These are phyloP conservation scores for Solanum sitiens DNA, from an alignment of 257 asterid genomes.

Conservation along the genomic window DNA sequence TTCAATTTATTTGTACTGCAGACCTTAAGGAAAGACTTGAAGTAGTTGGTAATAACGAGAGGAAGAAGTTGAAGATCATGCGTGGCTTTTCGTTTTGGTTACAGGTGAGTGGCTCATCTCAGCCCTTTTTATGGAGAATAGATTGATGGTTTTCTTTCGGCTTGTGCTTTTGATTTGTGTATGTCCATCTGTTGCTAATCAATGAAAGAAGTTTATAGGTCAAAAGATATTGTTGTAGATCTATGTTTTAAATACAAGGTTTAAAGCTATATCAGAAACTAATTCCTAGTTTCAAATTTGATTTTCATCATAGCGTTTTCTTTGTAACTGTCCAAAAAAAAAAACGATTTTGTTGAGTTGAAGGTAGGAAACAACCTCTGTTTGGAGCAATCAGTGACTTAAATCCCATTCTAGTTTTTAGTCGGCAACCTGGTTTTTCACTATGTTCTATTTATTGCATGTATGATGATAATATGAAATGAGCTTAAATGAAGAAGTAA, in stretches of 20 bases:
- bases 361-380: neutral
- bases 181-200: neutral
- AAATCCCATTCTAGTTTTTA: neutral
- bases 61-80: conserved; percentile 12
- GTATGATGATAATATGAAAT: neutral
- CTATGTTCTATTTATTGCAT: neutral
- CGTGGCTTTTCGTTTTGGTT: conserved; percentile 29
- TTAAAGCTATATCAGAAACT: neutral
- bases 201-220: neutral
- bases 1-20: neutral
- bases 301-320: neutral
- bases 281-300: neutral
- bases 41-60: neutral
- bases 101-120: conserved; percentile 7
- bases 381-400: too few species aligned
- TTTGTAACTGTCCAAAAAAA: neutral
- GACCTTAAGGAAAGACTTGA: conserved; percentile 5
- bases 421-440: neutral
- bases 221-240: neutral
- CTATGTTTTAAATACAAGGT: neutral
- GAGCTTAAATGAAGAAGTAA: neutral
- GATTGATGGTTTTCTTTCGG: neutral
- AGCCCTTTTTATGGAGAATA: neutral
- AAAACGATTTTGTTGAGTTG: fast-evolving
- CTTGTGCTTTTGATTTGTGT: neutral